Conservation (phyloP, 805 yeast species). For the Myxozyma sirexii region DNA sequence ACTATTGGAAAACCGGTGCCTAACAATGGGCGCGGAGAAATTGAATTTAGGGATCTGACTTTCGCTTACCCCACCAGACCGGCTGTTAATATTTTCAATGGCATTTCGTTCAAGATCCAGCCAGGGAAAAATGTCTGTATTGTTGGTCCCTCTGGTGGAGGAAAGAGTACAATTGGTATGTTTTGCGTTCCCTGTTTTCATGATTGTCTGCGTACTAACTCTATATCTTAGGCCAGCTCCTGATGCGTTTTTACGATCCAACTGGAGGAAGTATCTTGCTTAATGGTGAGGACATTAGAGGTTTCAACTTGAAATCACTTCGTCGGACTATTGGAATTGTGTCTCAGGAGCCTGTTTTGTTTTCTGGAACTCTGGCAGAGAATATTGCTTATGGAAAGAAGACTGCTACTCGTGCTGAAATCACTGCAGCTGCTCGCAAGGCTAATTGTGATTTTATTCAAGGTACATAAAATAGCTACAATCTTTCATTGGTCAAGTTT, state of each 20-base stretch:
- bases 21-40: constrained; percentile 38
- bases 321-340: constrained; percentile 84
- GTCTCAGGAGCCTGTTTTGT: constrained; percentile 87
- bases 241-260: constrained; percentile 85
- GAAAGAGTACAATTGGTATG: constrained; percentile 86
- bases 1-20: constrained; percentile 54
- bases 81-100: constrained; percentile 64
- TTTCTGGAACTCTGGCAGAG: constrained; percentile 82
- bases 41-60: constrained; percentile 62
- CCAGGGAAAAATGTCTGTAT: constrained; percentile 90
- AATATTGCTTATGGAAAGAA: constrained; percentile 77
- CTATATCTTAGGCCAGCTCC: constrained; percentile 42
- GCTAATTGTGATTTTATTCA: constrained; percentile 79
- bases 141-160: constrained; percentile 97
- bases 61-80: constrained; percentile 87
- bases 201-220: no score
- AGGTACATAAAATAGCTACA: neutral
- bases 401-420: constrained; percentile 60
- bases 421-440: constrained; percentile 61
- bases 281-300: constrained; percentile 64
- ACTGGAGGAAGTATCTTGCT: constrained; percentile 61
- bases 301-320: constrained; percentile 70
- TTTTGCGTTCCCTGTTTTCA: neutral
- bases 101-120: constrained; percentile 60
- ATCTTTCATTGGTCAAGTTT: neutral